Percentiles rank a stretch among this genome's conserved stretches.
phyloP scores from a whole-genome alignment of 1,284 basidiomycete genomes.

The Gymnopus androsaceus region DNA sequence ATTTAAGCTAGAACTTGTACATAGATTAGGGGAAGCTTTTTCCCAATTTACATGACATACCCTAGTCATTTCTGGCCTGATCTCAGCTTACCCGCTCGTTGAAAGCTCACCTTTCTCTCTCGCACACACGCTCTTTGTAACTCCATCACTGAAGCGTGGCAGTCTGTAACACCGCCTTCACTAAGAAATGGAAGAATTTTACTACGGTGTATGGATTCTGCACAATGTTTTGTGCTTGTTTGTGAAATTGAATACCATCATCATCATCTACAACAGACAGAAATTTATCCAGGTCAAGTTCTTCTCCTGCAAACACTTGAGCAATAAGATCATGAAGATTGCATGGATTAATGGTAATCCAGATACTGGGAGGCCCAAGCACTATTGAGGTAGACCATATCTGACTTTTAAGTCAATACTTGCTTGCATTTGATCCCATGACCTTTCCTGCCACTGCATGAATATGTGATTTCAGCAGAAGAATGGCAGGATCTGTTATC shows the following conservation, averaged over 20 bases:
- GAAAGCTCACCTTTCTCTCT: too few relatives aligned
- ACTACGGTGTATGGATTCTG: constrained; percentile 39
- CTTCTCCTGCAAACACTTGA: constrained; percentile 39
- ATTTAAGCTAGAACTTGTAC: too few relatives aligned
- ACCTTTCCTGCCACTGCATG: constrained; percentile 19
- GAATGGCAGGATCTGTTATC: constrained; percentile 9
- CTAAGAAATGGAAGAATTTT: constrained; percentile 41
- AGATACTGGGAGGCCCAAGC: constrained; percentile 24
- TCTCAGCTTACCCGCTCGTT: too few relatives aligned
- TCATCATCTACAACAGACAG: constrained; percentile 21
- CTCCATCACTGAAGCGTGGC: too few relatives aligned
- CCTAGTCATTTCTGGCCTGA: too few relatives aligned
- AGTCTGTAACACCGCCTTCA: constrained; percentile 33
- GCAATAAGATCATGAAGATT: constrained; percentile 37
- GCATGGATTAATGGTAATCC: constrained; percentile 36
- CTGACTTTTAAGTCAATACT: constrained; percentile 17
- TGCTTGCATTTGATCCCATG: constrained; percentile 23
- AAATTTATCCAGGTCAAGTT: constrained; percentile 40
- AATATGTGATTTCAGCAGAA: constrained; percentile 18
- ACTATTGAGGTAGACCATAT: constrained; percentile 25
- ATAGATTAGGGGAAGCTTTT: too few relatives aligned
- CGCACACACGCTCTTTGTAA: too few relatives aligned
- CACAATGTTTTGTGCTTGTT: constrained; percentile 34
- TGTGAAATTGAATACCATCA: constrained; percentile 27
- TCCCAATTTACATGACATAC: too few relatives aligned